Conservation (phyloP, 345 rosid genomes). For the Erodium maritimum region DNA sequence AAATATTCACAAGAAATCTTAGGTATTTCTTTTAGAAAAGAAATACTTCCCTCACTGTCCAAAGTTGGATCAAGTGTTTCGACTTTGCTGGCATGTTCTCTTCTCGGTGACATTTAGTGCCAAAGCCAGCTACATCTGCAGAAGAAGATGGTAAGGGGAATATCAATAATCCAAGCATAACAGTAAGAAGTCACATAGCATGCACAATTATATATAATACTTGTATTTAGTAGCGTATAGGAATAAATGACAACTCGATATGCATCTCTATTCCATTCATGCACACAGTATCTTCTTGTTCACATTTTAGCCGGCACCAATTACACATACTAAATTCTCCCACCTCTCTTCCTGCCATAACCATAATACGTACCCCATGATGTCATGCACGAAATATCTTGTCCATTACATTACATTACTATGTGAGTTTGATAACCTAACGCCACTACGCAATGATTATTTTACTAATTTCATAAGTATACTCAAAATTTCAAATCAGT, state of each 20-base stretch:
- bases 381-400: no score
- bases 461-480: no score
- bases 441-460: no score
- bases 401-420: no score
- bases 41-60: background rate
- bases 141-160: background rate
- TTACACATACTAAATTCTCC: background rate
- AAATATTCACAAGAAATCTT: background rate
- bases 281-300: conserved; percentile 3
- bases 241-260: background rate
- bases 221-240: background rate
- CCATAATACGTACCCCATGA: no score
- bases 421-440: no score
- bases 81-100: background rate
- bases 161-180: conserved; percentile 2
- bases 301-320: conserved; percentile 10
- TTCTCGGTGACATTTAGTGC: background rate
- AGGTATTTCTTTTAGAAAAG: background rate
- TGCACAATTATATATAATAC: background rate
- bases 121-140: background rate
- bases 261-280: background rate
- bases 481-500: no score
- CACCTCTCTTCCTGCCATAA: no score
- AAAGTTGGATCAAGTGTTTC: background rate
- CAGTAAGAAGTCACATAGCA: background rate